Evolutionary conservation across 148 eudicot species (phyloP), one percentile per base, ranked within the genome.

Genomic region (Polygonum aviculare): DNA sequence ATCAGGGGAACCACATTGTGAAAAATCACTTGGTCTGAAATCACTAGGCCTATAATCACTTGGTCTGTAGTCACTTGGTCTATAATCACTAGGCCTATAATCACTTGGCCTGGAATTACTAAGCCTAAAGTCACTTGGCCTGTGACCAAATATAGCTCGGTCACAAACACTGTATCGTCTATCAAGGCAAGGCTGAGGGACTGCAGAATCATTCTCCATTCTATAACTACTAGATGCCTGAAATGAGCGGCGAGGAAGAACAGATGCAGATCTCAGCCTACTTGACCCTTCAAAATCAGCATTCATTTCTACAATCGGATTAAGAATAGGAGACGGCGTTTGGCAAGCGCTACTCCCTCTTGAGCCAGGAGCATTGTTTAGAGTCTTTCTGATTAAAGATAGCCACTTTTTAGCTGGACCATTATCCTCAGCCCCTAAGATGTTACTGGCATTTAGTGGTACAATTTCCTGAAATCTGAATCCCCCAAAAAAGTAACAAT

Each of bases 361-460:
- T 3, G 90, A 86, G 60, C 98, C 98, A 77, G 98, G 95, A 11
- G 87, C 88, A 76, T 88, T 92, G 78, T 94, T 92, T 26, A 94
- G 84, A 15, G 97, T 90, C 81, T 88, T 87, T 57, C 86, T 81
- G 49, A 94, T 87, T 10, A 94, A 77, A 45, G 86, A n/a, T 44
- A 88, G 82, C 98, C 98, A 94, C 78, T 88, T 92, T 60, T 92
- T 90, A 12, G 98, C 97, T 3, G 98, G 98, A n/a, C 98, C 97
- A 75, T 92, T 92, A 74, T 94, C 96, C 80, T 94, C 98, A 33
- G 96, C 86, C 7, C 90, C 98, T 21, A 94, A 86, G 52, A 94
- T 90, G 77, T 94, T 94, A 74, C 97, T 95, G 39, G 97, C 95
- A 84, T 92, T 94, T 65, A 94, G 47, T 71, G 98, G 98, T 74